Conservation (phyloP, 352 stramenopile species). For the Phytophthora tubulina region DNA sequence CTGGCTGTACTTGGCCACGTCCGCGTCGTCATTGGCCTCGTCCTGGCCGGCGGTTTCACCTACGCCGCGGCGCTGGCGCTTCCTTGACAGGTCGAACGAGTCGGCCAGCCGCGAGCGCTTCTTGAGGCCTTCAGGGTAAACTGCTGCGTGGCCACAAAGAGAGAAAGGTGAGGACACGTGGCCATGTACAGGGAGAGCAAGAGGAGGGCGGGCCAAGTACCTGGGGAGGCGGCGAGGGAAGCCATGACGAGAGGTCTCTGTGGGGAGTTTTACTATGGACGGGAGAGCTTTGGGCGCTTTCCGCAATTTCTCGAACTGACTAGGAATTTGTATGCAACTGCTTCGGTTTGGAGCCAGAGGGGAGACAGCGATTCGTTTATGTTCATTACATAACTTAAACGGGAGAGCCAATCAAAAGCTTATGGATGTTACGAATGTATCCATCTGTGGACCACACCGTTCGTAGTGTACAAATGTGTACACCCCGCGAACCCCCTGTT, state of each 20-base stretch:
- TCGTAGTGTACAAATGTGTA: too few species aligned
- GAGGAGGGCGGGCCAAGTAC: slow-evolving; percentile 11
- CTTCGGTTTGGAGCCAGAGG: slow-evolving; percentile 13
- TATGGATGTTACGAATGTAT: too few species aligned
- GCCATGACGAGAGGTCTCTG: slow-evolving; percentile 50
- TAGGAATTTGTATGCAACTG: slow-evolving; percentile 18
- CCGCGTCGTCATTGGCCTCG: slow-evolving; percentile 42
- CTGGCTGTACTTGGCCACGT: slow-evolving; percentile 88
- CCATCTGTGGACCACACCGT: too few species aligned
- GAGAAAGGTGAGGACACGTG: not conserved
- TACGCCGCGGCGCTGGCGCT: slow-evolving; percentile 57
- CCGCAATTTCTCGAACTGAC: slow-evolving; percentile 4
- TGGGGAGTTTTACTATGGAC: slow-evolving; percentile 33
- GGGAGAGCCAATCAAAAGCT: not conserved
- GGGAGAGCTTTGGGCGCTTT: slow-evolving; percentile 7
- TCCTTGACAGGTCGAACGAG: slow-evolving; percentile 61
- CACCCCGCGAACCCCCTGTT: too few species aligned
- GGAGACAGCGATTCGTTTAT: not conserved
- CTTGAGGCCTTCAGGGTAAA: slow-evolving; percentile 73
- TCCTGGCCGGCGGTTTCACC: slow-evolving; percentile 29
- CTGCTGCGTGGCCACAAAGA: slow-evolving; percentile 10
- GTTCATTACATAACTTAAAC: not conserved
- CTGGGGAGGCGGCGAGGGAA: slow-evolving; percentile 79
- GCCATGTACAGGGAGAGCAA: not conserved
- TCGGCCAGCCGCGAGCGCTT: slow-evolving; percentile 78